phyloP scores from a whole-genome alignment of 495 filamentous ascomycete genomes.

The Tuber aestivum region DNA sequence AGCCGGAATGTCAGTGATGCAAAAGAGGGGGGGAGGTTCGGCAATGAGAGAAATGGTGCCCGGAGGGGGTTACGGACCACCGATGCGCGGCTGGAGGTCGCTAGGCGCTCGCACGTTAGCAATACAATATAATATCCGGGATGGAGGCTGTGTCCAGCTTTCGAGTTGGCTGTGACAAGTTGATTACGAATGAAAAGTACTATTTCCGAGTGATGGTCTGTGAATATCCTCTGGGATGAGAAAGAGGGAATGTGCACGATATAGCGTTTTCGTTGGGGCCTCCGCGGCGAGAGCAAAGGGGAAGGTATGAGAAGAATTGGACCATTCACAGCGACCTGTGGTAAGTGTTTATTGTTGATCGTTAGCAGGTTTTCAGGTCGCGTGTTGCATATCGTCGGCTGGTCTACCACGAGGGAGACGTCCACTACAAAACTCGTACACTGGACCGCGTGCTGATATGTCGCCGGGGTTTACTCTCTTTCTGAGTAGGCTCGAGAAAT shows the following conservation, averaged over 20 bases:
- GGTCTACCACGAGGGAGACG: no score
- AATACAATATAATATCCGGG: neutral
- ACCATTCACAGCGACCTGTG: neutral
- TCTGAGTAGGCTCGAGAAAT: no score
- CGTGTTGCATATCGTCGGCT: neutral
- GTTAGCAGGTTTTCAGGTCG: neutral
- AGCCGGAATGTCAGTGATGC: neutral
- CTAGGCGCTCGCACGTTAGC: neutral
- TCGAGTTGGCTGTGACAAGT: neutral
- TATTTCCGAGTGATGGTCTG: neutral
- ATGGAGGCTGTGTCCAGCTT: neutral
- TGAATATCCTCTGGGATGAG: neutral
- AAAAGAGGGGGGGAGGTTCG: no score
- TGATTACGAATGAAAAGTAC: neutral
- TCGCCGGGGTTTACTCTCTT: no score
- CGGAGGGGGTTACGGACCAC: neutral
- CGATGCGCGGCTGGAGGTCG: neutral
- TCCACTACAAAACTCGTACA: no score
- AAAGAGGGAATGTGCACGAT: neutral
- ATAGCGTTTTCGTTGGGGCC: neutral
- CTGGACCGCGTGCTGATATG: no score
- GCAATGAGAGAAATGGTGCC: no score
- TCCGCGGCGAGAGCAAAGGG: neutral
- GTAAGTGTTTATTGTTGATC: neutral
- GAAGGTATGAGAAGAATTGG: neutral